Percentiles rank a stretch among this genome's conserved stretches.
These are phyloP conservation scores for Mimosa bimucronata DNA, from an alignment of 306 rosid species.

Conservation along the genomic window DNA sequence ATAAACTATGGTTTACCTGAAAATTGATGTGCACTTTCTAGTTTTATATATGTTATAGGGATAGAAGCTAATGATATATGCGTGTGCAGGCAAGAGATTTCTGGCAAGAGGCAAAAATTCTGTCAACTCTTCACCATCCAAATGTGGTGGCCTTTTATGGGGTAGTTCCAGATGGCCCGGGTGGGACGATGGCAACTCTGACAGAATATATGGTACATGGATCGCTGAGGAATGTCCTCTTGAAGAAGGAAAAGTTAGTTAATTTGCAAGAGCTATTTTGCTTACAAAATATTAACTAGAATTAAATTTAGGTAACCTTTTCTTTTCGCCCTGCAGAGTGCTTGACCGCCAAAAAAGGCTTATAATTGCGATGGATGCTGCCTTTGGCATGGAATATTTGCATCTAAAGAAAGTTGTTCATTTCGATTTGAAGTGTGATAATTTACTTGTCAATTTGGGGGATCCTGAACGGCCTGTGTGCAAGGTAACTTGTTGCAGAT, in stretches of 20 bases:
- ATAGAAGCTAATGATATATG: constrained; percentile 27
- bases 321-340: constrained; percentile 61
- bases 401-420: constrained; percentile 90
- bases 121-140: constrained; percentile 97
- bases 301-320: constrained; percentile 33
- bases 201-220: constrained; percentile 97
- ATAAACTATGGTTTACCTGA: neutral
- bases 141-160: constrained; percentile 97
- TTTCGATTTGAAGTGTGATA: constrained; percentile 95
- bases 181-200: constrained; percentile 82
- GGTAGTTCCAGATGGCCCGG: constrained; percentile 88
- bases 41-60: neutral
- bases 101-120: constrained; percentile 94
- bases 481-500: constrained; percentile 63
- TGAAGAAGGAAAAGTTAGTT: constrained; percentile 72
- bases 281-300: constrained; percentile 16
- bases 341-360: constrained; percentile 88
- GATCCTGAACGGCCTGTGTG: constrained; percentile 91
- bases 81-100: constrained; percentile 75
- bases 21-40: neutral
- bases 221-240: constrained; percentile 82
- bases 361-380: constrained; percentile 86
- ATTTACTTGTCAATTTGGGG: constrained; percentile 89
- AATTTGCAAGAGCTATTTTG: constrained; percentile 6
- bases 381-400: constrained; percentile 98